Percentiles rank a stretch among this genome's conserved stretches.
Evolutionary conservation across 805 yeast species (phyloP).

Genomic region (Metschnikowia lachancei): DNA sequence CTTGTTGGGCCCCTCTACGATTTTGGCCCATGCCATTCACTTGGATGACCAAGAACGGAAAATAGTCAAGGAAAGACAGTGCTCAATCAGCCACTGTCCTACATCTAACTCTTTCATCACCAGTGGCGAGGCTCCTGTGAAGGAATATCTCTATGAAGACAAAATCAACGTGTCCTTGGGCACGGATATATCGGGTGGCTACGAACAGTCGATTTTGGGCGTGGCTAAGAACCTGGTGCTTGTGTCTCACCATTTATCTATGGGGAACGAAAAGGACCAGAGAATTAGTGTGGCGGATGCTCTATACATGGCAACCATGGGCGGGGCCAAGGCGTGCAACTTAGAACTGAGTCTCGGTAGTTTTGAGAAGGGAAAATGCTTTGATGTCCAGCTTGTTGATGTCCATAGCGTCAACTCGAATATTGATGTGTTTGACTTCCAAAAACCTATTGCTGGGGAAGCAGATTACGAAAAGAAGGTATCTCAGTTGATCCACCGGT

Average conservation of each 20-base stretch:
- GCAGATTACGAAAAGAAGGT: conserved; percentile 32
- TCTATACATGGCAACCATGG: conserved; percentile 77
- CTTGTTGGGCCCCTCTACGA: conserved; percentile 61
- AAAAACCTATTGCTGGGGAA: conserved; percentile 38
- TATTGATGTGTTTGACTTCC: conserved; percentile 77
- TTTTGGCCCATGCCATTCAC: conserved; percentile 88
- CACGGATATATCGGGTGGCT: conserved; percentile 44
- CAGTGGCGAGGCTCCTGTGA: conserved; percentile 85
- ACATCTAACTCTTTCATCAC: conserved; percentile 83
- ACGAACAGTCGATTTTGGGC: conserved; percentile 38
- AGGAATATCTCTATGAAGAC: conserved; percentile 50
- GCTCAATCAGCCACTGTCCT: conserved; percentile 92
- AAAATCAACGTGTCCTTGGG: conserved; percentile 72
- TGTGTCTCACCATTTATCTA: conserved; percentile 42
- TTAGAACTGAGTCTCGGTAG: conserved; percentile 60
- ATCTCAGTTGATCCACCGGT: conserved; percentile 67
- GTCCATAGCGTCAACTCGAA: conserved; percentile 51
- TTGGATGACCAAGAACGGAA: conserved; percentile 61
- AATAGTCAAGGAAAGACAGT: conserved; percentile 48
- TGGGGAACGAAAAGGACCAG: conserved; percentile 19
- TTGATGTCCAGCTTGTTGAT: conserved; percentile 80
- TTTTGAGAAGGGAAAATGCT: conserved; percentile 73
- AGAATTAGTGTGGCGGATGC: conserved; percentile 50
- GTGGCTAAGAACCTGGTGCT: conserved; percentile 34
- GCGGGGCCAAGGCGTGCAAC: conserved; percentile 80